Evolutionary conservation across 2,329 filamentous ascomycete genomes (phyloP).

Genomic region (Lasiodiplodia gonubiensis): DNA sequence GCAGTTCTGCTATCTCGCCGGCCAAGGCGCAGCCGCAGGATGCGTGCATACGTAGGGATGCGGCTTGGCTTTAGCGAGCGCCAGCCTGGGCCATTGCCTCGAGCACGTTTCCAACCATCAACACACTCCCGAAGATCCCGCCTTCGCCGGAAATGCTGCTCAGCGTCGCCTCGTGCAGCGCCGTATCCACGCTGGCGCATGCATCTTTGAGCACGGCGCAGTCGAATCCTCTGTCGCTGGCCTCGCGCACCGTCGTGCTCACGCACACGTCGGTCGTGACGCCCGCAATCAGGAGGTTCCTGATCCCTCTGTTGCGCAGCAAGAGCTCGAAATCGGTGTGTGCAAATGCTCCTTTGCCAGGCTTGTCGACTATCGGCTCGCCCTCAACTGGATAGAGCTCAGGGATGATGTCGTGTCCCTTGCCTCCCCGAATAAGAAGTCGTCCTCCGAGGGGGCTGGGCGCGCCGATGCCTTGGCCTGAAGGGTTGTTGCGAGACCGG

Average conservation of each 20-base stretch:
- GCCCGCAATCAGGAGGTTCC: conserved; percentile 59
- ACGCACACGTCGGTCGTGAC: conserved; percentile 64
- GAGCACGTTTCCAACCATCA: conserved; percentile 32
- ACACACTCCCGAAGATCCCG: conserved; percentile 21
- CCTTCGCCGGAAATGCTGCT: conserved; percentile 30
- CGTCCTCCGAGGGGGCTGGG: conserved; percentile 60
- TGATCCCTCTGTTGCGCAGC: conserved; percentile 57
- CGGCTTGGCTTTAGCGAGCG: not conserved
- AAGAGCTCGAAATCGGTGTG: conserved; percentile 61
- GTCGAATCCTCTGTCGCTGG: conserved; percentile 62
- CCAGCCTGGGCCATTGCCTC: conserved; percentile 33
- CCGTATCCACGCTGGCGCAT: conserved; percentile 40
- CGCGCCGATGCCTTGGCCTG: conserved; percentile 58
- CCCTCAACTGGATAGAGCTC: conserved; percentile 56
- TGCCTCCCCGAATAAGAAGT: conserved; percentile 63
- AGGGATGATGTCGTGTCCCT: conserved; percentile 62
- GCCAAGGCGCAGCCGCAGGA: not conserved
- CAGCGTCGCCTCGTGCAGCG: conserved; percentile 40
- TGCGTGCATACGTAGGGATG: not conserved
- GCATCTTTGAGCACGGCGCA: conserved; percentile 59
- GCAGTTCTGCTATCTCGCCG: not conserved
- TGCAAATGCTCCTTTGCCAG: conserved; percentile 59
- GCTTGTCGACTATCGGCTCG: conserved; percentile 62
- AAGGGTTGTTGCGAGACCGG: conserved; percentile 59
- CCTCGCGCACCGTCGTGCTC: conserved; percentile 61